These are phyloP conservation scores for Mycena rebaudengoi DNA, from an alignment of 768 basidiomycete species.

Conservation along the genomic window DNA sequence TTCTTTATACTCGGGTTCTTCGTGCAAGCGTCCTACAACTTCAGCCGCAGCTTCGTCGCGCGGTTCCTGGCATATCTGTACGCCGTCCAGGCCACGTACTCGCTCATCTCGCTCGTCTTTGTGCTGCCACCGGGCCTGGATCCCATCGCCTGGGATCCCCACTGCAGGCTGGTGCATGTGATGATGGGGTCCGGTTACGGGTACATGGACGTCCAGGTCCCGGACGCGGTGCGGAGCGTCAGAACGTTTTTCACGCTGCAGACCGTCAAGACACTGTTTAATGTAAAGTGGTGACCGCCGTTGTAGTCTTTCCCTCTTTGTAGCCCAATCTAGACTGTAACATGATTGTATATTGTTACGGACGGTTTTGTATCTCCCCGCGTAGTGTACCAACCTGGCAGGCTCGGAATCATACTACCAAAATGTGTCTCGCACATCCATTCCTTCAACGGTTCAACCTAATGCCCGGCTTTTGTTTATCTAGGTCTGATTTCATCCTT, in stretches of 20 bases:
- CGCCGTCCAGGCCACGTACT: neutral
- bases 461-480: too few relatives aligned
- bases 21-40: neutral
- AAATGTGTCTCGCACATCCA: too few relatives aligned
- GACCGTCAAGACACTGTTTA: too few relatives aligned
- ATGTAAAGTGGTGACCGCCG: too few relatives aligned
- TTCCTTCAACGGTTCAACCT: too few relatives aligned
- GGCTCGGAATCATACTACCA: too few relatives aligned
- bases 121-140: neutral
- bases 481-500: too few relatives aligned
- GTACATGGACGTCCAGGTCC: neutral
- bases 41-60: neutral
- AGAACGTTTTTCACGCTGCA: neutral
- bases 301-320: too few relatives aligned
- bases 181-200: neutral
- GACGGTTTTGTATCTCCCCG: too few relatives aligned
- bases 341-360: too few relatives aligned
- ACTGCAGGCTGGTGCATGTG: neutral
- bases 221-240: neutral
- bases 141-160: neutral
- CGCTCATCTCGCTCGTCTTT: neutral
- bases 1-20: neutral
- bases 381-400: too few relatives aligned
- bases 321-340: too few relatives aligned
- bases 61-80: neutral